Evolutionary conservation across 371 early-diverging fungal species (phyloP), one percentile per base, ranked within the genome.

Genomic region (Mortierella polycephala): DNA sequence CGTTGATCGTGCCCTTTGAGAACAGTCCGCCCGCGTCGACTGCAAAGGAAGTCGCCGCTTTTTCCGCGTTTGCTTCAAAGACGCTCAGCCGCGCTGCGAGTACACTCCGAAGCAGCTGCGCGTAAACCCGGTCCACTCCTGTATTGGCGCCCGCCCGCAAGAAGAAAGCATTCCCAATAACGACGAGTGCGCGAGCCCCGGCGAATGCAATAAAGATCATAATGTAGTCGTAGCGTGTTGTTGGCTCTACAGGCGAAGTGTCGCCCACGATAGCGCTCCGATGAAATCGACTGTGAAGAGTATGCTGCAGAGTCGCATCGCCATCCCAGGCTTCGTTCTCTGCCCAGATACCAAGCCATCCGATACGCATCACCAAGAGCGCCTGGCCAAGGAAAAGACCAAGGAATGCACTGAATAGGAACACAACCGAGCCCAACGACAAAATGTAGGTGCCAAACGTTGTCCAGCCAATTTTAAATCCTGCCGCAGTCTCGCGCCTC

Each of bases 261-360:
- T 11, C 62, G 60, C n/a, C 59, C 59, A 0, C 44, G 47, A 16
- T 39, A n/a, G 57, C n/a, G 30, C 6, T 18, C 41, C 20, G 62
- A 3, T 45, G 46, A 10, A 53, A 58, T 14, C 53, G 57, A 21
- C 52, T 9, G 46, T 64, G 63, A 40, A 74, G 53, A 16, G 63
- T 65, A 40, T 54, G 57, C 9, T n/a, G 55, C 14, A 65, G 42
- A 20, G 62, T 71, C 8, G 60, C 59, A 7, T 60, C 71, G 3
- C 64, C 68, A 51, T 79, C 69, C 67, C 69, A 62, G 16, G 73
- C 50, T 0, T 69, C 73, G 18, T 72, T 73, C 52, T 73, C 67
- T 5, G 80, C 70, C 80, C 80, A 79, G 51, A 73, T 12, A 40
- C 80, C 80, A 8, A 79, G 39, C 80, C 80, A 79, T 54, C 73